phyloP scores from a whole-genome alignment of 495 filamentous ascomycete species.

The Xylaria bambusicola region DNA sequence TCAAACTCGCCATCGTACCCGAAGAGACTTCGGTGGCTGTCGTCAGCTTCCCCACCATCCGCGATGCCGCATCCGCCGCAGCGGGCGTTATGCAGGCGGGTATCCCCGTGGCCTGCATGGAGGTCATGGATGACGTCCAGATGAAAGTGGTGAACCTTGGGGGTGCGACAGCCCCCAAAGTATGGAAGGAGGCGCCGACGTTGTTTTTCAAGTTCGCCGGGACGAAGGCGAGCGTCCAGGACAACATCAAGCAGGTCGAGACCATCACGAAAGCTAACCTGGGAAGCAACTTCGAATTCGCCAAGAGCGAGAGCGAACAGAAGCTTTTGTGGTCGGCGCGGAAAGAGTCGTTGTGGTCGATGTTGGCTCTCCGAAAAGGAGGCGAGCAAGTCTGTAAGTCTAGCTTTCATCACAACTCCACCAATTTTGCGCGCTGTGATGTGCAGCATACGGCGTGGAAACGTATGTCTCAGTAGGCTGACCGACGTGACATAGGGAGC shows the following conservation, averaged over 20 bases:
- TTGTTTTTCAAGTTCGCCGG: slow-evolving; percentile 86
- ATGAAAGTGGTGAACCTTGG: slow-evolving; percentile 77
- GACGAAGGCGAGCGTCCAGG: slow-evolving; percentile 66
- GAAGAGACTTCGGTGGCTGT: slow-evolving; percentile 75
- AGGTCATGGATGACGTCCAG: slow-evolving; percentile 82
- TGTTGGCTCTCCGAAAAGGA: slow-evolving; percentile 66
- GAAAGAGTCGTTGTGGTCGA: slow-evolving; percentile 76
- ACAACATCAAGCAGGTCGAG: slow-evolving; percentile 67
- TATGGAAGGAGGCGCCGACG: slow-evolving; percentile 76
- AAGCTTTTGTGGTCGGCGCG: slow-evolving; percentile 73
- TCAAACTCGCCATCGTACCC: slow-evolving; percentile 74
- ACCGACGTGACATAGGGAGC: slow-evolving; percentile 45
- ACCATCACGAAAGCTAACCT: slow-evolving; percentile 63
- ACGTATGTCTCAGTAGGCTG: background rate
- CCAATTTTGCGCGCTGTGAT: no score
- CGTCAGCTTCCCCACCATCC: slow-evolving; percentile 71
- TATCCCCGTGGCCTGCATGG: slow-evolving; percentile 75
- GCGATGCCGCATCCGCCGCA: slow-evolving; percentile 70
- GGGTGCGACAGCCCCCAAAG: slow-evolving; percentile 63
- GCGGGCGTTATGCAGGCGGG: slow-evolving; percentile 70
- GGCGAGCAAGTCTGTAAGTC: slow-evolving; percentile 60
- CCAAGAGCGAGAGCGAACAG: slow-evolving; percentile 65
- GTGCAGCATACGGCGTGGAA: no score
- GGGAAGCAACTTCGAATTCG: slow-evolving; percentile 73
- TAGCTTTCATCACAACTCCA: background rate